phyloP scores from a whole-genome alignment of 106 monocot genomes.

The Allium sativum region DNA sequence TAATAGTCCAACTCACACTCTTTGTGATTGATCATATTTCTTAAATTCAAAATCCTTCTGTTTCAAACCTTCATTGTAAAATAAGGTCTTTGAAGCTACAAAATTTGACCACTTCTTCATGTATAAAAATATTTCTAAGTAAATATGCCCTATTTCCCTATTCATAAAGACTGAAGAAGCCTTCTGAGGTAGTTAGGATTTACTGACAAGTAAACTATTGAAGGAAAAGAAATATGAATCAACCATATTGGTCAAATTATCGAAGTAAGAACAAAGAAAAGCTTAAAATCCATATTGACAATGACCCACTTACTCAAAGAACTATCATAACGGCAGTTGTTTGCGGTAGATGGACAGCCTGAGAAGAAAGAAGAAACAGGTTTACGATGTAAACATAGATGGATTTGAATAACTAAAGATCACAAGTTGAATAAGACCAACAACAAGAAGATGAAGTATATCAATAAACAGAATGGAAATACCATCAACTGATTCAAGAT shows the following conservation, averaged over 20 bases:
- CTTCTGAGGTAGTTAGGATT: not conserved
- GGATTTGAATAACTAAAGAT: not conserved
- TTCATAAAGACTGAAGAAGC: not conserved
- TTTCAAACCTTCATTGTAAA: not conserved
- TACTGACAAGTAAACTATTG: not conserved
- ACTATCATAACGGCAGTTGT: conserved; percentile 77
- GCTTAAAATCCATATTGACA: not conserved
- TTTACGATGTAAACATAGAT: not conserved
- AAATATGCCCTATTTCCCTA: no score
- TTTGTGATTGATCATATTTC: no score
- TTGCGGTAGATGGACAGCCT: conserved; percentile 14
- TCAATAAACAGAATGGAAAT: conserved; percentile 7
- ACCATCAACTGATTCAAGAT: conserved; percentile 38
- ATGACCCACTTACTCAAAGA: conserved; percentile 55
- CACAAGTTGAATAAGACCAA: not conserved
- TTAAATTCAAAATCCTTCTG: no score
- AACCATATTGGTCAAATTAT: not conserved
- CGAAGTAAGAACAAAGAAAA: not conserved
- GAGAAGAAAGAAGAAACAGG: conserved; percentile 1
- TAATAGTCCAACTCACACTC: no score
- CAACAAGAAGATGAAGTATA: not conserved
- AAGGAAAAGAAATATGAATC: not conserved
- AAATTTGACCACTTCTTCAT: no score
- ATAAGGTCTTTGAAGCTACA: no score
- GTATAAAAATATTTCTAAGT: no score